These are phyloP conservation scores for Rosa multiflora DNA, from an alignment of 306 rosid genomes.

Conservation along the genomic window DNA sequence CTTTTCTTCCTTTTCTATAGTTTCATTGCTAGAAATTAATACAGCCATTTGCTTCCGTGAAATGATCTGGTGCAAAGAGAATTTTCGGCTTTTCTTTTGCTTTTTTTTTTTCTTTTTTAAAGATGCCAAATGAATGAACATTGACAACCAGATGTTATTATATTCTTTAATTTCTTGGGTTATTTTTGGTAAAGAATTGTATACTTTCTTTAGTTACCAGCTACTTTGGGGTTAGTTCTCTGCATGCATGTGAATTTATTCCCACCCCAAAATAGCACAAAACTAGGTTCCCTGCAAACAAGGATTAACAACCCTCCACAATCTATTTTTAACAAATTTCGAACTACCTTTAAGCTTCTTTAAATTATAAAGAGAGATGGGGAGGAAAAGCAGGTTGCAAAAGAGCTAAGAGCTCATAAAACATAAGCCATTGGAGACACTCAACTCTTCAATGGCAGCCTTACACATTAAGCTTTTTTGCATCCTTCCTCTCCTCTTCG, in stretches of 20 bases:
- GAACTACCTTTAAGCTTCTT: slow-evolving; percentile 20
- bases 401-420: slow-evolving; percentile 1
- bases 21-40: neutral
- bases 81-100: neutral
- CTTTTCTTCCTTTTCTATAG: neutral
- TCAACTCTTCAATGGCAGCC: slow-evolving; percentile 42
- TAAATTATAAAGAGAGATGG: slow-evolving; percentile 29
- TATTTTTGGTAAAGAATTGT: neutral
- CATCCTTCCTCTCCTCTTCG: slow-evolving; percentile 32
- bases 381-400: slow-evolving; percentile 31
- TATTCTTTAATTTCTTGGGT: neutral
- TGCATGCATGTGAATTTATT: neutral
- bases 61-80: slow-evolving; percentile 2
- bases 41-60: neutral
- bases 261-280: slow-evolving; percentile 8
- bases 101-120: neutral
- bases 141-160: neutral
- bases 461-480: slow-evolving; percentile 23
- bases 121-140: neutral
- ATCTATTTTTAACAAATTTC: slow-evolving; percentile 25
- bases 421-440: slow-evolving; percentile 33
- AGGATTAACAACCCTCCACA: slow-evolving; percentile 1
- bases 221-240: neutral
- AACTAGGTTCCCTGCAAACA: neutral
- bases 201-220: slow-evolving; percentile 11